These are phyloP conservation scores for Telfairia occidentalis DNA, from an alignment of 331 rosid species.

Conservation along the genomic window DNA sequence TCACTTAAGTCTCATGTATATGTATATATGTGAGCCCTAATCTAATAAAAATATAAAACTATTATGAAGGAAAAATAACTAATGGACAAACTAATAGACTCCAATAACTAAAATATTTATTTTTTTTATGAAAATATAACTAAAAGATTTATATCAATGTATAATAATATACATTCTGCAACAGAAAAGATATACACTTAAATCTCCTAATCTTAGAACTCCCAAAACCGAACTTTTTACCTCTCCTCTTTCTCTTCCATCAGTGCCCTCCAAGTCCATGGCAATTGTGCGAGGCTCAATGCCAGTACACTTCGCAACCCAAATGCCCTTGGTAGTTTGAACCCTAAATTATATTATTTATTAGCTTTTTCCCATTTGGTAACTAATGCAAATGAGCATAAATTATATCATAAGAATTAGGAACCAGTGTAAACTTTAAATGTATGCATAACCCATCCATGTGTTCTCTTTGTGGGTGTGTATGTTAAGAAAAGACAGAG, in stretches of 20 bases:
- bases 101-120: neutral
- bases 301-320: constrained; percentile 80
- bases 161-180: neutral
- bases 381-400: neutral
- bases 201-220: constrained; percentile 3
- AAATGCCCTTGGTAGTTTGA: constrained; percentile 94
- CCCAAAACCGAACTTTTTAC: constrained; percentile 22
- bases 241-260: constrained; percentile 98
- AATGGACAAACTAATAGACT: neutral
- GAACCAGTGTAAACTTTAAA: neutral
- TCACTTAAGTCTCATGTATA: no score
- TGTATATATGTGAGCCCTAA: no score
- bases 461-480: neutral
- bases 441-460: neutral
- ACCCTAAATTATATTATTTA: constrained; percentile 29
- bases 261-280: constrained; percentile 99
- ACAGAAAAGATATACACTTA: neutral
- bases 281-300: constrained; percentile 79
- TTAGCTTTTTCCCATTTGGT: neutral
- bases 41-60: no score
- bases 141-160: neutral
- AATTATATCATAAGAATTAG: neutral
- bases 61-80: neutral
- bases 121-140: no score
- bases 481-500: neutral